Percentiles rank a stretch among this genome's conserved stretches.
Evolutionary conservation across 2,329 filamentous ascomycete species (phyloP).

Genomic region (Diaporthe capsici): DNA sequence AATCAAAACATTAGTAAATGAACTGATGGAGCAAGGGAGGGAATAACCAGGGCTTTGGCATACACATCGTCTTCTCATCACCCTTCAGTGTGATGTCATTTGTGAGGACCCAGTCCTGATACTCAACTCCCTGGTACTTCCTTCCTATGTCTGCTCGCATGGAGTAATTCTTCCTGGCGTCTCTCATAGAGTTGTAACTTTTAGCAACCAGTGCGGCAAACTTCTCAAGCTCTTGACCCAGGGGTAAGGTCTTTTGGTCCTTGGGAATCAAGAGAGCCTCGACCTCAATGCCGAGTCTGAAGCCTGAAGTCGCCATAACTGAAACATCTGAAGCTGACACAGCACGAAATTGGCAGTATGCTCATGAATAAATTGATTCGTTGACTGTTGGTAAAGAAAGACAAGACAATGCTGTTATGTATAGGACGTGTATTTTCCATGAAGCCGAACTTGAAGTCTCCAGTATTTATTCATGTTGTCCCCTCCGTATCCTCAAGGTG

Average conservation of each 20-base stretch:
- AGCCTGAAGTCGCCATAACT: neutral
- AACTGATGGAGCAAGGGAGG: neutral
- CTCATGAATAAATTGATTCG: neutral
- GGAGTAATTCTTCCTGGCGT: neutral
- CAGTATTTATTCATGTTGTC: neutral
- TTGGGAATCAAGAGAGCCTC: neutral
- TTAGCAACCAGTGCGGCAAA: neutral
- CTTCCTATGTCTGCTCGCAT: conserved; percentile 5
- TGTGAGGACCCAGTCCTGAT: conserved; percentile 9
- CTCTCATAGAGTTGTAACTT: conserved; percentile 5
- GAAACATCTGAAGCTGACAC: neutral
- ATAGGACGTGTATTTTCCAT: neutral
- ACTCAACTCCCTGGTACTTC: conserved; percentile 9
- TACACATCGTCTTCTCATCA: neutral
- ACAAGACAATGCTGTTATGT: neutral
- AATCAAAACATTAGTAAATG: neutral
- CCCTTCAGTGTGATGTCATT: conserved; percentile 5
- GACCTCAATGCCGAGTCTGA: neutral
- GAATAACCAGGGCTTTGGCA: neutral
- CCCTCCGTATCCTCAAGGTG: neutral
- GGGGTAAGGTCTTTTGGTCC: neutral
- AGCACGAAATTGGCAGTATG: neutral
- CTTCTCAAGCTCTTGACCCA: neutral
- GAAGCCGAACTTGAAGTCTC: neutral
- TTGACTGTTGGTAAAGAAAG: neutral